A percentile compares a stretch with the other conserved stretches of the same genome.
Conservation (phyloP, 345 rosid species). For the Trapa incisa region DNA sequence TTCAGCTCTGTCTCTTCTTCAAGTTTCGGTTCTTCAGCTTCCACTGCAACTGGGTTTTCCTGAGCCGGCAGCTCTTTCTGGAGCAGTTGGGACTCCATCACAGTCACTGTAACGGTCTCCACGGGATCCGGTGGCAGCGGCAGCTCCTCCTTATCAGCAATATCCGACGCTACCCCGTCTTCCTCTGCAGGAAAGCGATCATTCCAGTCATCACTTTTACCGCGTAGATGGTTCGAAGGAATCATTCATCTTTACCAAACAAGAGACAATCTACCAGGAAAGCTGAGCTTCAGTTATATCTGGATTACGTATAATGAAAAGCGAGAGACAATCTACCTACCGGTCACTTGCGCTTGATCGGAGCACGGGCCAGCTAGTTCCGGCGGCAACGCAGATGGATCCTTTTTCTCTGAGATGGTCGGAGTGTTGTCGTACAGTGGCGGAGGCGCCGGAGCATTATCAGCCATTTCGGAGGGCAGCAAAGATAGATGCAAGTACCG, state of each 20-base stretch:
- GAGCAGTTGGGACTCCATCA: slow-evolving; percentile 13
- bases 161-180: neutral
- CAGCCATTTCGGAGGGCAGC: slow-evolving; percentile 13
- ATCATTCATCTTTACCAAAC: neutral
- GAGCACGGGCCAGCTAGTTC: neutral
- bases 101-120: slow-evolving; percentile 2
- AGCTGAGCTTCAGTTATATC: neutral
- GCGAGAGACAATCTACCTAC: neutral
- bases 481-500: neutral
- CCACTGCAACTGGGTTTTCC: too few relatives aligned
- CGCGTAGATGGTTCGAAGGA: neutral
- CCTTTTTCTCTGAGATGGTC: slow-evolving; percentile 3
- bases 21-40: too few relatives aligned
- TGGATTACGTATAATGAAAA: neutral
- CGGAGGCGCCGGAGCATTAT: slow-evolving; percentile 8
- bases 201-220: neutral
- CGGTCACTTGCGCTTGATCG: slow-evolving; percentile 4
- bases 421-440: slow-evolving; percentile 1
- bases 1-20: too few relatives aligned
- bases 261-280: neutral
- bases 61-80: neutral
- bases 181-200: neutral
- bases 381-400: slow-evolving; percentile 1
- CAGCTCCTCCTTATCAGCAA: neutral
- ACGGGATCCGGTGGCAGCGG: neutral